Evolutionary conservation across 1,284 basidiomycete species (phyloP), one percentile per base, ranked within the genome.

Genomic region (Apiotrichum akiyoshidainum): DNA sequence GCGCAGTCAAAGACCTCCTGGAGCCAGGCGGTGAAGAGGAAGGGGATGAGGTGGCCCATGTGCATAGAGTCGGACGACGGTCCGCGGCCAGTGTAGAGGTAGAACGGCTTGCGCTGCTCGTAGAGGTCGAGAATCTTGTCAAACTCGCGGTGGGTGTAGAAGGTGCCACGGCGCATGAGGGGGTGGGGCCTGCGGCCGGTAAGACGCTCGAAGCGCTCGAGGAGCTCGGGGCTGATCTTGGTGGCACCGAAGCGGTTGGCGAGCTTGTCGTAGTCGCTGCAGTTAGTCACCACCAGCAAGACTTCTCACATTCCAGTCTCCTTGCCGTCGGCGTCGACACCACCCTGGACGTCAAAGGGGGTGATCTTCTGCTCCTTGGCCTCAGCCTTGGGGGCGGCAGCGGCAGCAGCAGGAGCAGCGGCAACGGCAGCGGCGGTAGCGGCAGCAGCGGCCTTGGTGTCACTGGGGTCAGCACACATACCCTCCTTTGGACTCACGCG

Each of bases 11-110:
- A 98, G 26, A 96, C 92, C 55, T 96, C 92, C 79, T 99, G 95
- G 60, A 99, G 78, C 92, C 95, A 99, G 74, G 95, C 94, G 57
- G 96, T 98, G 78, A 99, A 97, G 53, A 90, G 84, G 78, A 99
- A 99, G 1, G 95, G 96, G 60, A 98, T 88, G 86, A 96, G 88
- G 75, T 99, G 96, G 26, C 96, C 96, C 63, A 99, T 81, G 80
- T 99, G 96, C 89, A 99, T 92, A 70, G 92, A 96, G 74, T 92
- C 91, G 66, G 90, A 95, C 67, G 90, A 93, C 19, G 96, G 96
- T 13, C 96, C 96, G 58, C 96, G 86, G 39, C 96, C 96, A 0
- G 96, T 99, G 79, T 99, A 99, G 65, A 99, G 81, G 81, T 91
- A 99, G 81, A 98, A 99, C 7, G 94, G 95, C 78, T 98, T 96